Conservation (phyloP, 1,139 yeast genomes). For the Chernovozyma aurita region DNA sequence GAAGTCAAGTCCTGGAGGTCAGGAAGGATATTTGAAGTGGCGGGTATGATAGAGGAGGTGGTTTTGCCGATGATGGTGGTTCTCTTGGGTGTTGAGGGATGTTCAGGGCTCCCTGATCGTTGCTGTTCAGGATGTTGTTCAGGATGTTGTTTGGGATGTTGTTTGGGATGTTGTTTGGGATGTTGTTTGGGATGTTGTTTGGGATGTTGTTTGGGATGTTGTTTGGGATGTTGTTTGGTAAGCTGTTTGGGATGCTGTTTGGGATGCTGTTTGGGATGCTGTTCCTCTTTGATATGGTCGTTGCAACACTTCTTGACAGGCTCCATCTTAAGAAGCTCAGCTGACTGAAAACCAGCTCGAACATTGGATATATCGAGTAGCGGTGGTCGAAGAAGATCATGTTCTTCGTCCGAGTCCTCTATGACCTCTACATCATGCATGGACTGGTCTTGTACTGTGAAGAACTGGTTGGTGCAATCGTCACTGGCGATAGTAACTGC, state of each 20-base stretch:
- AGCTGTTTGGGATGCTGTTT: background rate
- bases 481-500: too few relatives aligned
- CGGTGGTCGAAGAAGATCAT: conserved; percentile 1
- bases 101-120: background rate
- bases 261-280: background rate
- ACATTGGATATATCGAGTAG: background rate
- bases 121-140: background rate
- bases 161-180: background rate
- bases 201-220: background rate
- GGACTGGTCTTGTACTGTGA: too few relatives aligned
- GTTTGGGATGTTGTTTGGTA: background rate
- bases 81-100: background rate
- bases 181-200: background rate
- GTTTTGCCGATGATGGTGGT: background rate
- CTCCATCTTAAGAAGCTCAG: background rate
- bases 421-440: conserved; percentile 1
- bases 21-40: background rate
- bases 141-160: background rate
- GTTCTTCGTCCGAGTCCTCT: conserved; percentile 5
- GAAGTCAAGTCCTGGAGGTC: conserved; percentile 10
- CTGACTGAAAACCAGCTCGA: background rate
- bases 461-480: too few relatives aligned
- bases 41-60: background rate
- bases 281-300: background rate
- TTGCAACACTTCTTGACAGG: background rate